Evolutionary conservation across 2,329 filamentous ascomycete genomes (phyloP).

Genomic region (Apiospora hydei): DNA sequence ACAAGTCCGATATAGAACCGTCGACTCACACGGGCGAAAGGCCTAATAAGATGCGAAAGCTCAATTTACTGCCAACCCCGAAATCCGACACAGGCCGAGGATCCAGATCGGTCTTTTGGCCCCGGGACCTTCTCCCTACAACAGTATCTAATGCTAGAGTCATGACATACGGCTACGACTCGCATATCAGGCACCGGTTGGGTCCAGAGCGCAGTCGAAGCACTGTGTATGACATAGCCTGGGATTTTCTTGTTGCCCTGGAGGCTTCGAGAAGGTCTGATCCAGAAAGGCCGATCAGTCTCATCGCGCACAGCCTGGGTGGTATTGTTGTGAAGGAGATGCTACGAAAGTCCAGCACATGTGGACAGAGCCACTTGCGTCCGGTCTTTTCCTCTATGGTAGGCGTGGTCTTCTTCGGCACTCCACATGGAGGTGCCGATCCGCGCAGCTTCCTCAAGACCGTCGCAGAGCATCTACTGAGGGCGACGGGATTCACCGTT

Average conservation of each 20-base stretch:
- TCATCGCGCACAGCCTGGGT: slow-evolving; percentile 45
- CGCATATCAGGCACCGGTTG: slow-evolving; percentile 37
- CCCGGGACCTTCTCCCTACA: slow-evolving; percentile 32
- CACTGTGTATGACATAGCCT: slow-evolving; percentile 43
- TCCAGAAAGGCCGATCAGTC: slow-evolving; percentile 37
- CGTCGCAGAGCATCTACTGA: slow-evolving; percentile 29
- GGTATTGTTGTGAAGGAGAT: slow-evolving; percentile 44
- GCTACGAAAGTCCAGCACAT: slow-evolving; percentile 28
- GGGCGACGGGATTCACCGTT: slow-evolving; percentile 33
- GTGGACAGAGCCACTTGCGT: slow-evolving; percentile 28
- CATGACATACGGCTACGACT: slow-evolving; percentile 43
- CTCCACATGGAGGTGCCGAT: slow-evolving; percentile 42
- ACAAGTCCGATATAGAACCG: not conserved
- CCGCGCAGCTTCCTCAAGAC: slow-evolving; percentile 35
- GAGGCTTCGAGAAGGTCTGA: slow-evolving; percentile 39
- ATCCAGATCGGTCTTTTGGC: slow-evolving; percentile 4
- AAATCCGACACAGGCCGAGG: not conserved
- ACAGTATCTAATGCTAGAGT: slow-evolving; percentile 36
- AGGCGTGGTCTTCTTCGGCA: slow-evolving; percentile 44
- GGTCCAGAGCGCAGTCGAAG: slow-evolving; percentile 36
- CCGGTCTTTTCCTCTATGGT: slow-evolving; percentile 35
- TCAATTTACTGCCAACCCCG: not conserved
- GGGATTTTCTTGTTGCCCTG: slow-evolving; percentile 43
- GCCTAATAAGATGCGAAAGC: not conserved
- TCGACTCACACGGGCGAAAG: not conserved